These are phyloP conservation scores for Coniochaeta pulveracea DNA, from an alignment of 2,329 filamentous ascomycete genomes.

Conservation along the genomic window DNA sequence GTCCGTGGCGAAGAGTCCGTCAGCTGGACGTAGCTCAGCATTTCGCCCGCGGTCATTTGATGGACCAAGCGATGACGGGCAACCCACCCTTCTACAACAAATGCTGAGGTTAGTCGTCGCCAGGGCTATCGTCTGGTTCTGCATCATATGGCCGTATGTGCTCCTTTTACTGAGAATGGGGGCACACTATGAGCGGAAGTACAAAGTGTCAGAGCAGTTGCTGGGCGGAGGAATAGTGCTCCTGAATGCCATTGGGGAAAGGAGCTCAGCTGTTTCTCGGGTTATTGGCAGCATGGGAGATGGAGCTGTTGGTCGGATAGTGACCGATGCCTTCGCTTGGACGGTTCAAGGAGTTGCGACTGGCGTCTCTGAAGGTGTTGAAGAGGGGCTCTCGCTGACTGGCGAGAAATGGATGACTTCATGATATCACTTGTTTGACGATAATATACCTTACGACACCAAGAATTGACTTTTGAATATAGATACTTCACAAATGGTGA, in stretches of 20 bases:
- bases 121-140: conserved; percentile 2
- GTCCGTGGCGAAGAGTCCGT: too few relatives aligned
- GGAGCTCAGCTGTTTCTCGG: conserved; percentile 7
- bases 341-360: conserved; percentile 13
- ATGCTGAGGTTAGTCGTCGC: background rate
- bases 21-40: background rate
- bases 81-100: background rate
- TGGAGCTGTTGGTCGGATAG: conserved; percentile 9
- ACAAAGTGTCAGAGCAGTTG: conserved; percentile 10
- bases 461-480: too few relatives aligned
- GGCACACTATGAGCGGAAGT: conserved; percentile 8
- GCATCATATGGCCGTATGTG: conserved; percentile 2
- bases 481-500: too few relatives aligned
- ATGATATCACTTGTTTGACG: too few relatives aligned
- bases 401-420: too few relatives aligned
- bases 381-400: conserved; percentile 2
- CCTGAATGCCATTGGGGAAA: conserved; percentile 5
- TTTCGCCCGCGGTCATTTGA: conserved; percentile 1
- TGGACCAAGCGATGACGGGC: background rate
- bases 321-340: conserved; percentile 13
- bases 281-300: conserved; percentile 9
- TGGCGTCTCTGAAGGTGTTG: conserved; percentile 10
- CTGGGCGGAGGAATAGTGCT: conserved; percentile 6
- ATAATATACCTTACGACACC: too few relatives aligned
- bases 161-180: background rate